Evolutionary conservation across 2,329 filamentous ascomycete species (phyloP).

Genomic region (Fusarium tjaetaba): DNA sequence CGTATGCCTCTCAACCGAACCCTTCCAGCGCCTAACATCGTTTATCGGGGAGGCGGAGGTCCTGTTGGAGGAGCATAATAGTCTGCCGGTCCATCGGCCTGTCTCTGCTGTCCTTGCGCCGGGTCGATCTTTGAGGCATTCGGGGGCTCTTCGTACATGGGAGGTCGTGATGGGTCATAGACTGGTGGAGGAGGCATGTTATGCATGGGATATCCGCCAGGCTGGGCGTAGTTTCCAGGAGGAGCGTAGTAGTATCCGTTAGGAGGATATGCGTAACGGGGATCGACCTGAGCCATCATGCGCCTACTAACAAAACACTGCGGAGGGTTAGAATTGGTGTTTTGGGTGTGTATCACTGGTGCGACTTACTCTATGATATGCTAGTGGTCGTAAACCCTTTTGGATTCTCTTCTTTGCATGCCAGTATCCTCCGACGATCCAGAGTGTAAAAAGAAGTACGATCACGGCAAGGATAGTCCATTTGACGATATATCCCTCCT

Average conservation of each 20-base stretch:
- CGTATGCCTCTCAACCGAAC: neutral
- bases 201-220: slow-evolving; percentile 44
- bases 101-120: slow-evolving; percentile 51
- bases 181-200: slow-evolving; percentile 63
- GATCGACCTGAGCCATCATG: slow-evolving; percentile 59
- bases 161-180: slow-evolving; percentile 68
- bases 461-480: slow-evolving; percentile 75
- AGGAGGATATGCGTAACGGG: slow-evolving; percentile 58
- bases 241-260: slow-evolving; percentile 53
- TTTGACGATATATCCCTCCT: slow-evolving; percentile 74
- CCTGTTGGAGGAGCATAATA: slow-evolving; percentile 57
- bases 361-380: slow-evolving; percentile 73
- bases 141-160: slow-evolving; percentile 62
- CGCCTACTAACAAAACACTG: slow-evolving; percentile 64
- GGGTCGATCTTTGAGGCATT: slow-evolving; percentile 65
- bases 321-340: slow-evolving; percentile 2
- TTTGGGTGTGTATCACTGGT: neutral
- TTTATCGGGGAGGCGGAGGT: slow-evolving; percentile 51
- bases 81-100: slow-evolving; percentile 27
- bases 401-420: slow-evolving; percentile 75
- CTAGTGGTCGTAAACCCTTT: slow-evolving; percentile 71
- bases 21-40: neutral
- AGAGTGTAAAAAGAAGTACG: slow-evolving; percentile 66
- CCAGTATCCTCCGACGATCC: slow-evolving; percentile 73
- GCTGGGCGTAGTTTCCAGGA: slow-evolving; percentile 37